A percentile compares a stretch with the other conserved stretches of the same genome.
phyloP scores from a whole-genome alignment of 164 flowering plant genomes.

The Aristolochia fimbriata region DNA sequence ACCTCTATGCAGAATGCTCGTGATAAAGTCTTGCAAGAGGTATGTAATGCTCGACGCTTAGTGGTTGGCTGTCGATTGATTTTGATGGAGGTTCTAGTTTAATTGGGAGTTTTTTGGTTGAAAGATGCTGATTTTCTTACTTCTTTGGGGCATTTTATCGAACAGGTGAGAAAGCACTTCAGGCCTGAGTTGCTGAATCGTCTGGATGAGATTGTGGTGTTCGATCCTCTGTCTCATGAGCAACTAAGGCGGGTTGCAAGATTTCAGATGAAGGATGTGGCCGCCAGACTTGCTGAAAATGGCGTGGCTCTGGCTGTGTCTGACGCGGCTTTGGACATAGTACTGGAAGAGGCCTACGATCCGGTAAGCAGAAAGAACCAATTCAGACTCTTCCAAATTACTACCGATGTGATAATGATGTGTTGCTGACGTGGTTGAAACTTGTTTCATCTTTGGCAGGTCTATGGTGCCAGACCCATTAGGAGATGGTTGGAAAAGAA shows the following conservation, averaged over 20 bases:
- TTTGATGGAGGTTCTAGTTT: too few species aligned
- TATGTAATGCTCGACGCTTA: slow-evolving; percentile 5
- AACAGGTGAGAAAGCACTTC: slow-evolving; percentile 75
- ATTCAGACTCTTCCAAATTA: too few species aligned
- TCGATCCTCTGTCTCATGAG: slow-evolving; percentile 77
- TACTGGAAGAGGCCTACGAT: slow-evolving; percentile 69
- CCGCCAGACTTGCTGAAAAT: slow-evolving; percentile 69
- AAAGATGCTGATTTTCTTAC: neutral
- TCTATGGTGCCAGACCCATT: slow-evolving; percentile 86
- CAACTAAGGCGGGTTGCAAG: slow-evolving; percentile 72
- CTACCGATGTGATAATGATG: neutral
- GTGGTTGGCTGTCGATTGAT: too few species aligned
- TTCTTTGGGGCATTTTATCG: neutral
- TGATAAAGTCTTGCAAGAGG: slow-evolving; percentile 65
- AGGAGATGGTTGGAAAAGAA: slow-evolving; percentile 86
- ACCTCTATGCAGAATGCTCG: slow-evolving; percentile 61
- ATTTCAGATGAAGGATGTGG: slow-evolving; percentile 76
- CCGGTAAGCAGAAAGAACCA: slow-evolving; percentile 38
- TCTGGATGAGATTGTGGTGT: slow-evolving; percentile 82
- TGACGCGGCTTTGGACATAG: slow-evolving; percentile 63
- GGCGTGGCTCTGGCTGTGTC: slow-evolving; percentile 78
- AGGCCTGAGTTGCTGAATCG: slow-evolving; percentile 78
- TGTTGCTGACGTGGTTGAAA: neutral
- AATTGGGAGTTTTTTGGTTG: neutral
- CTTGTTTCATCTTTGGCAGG: slow-evolving; percentile 21